Conservation (phyloP, 352 stramenopile genomes). For the Globisporangium spiculum region DNA sequence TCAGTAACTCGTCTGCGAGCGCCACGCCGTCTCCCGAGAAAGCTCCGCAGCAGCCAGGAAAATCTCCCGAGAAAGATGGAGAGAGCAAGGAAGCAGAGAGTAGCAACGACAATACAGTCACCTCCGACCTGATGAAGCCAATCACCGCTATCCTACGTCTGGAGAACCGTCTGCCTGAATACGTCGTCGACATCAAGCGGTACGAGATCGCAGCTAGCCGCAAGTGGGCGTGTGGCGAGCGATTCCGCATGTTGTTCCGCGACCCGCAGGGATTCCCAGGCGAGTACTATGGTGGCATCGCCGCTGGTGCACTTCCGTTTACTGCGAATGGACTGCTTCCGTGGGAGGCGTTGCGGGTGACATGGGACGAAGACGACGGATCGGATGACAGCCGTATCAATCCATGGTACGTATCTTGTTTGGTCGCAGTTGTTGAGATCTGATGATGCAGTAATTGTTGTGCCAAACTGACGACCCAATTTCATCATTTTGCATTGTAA, state of each 20-base stretch:
- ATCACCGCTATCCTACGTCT: slow-evolving; percentile 74
- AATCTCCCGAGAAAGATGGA: neutral
- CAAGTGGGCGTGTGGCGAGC: slow-evolving; percentile 60
- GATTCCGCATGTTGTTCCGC: slow-evolving; percentile 78
- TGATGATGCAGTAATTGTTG: slow-evolving; percentile 3
- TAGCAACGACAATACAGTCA: slow-evolving; percentile 2
- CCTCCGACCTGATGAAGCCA: slow-evolving; percentile 17
- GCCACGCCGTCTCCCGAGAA: slow-evolving; percentile 16
- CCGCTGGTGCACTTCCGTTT: slow-evolving; percentile 67
- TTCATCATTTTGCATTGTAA: slow-evolving; percentile 15
- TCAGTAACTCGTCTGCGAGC: slow-evolving; percentile 11
- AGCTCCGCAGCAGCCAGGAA: neutral
- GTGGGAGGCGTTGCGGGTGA: slow-evolving; percentile 77
- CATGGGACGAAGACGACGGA: slow-evolving; percentile 84
- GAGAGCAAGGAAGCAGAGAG: slow-evolving; percentile 14
- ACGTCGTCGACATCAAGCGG: slow-evolving; percentile 61
- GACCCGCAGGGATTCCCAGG: slow-evolving; percentile 62
- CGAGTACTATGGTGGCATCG: slow-evolving; percentile 69
- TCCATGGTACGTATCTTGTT: slow-evolving; percentile 56
- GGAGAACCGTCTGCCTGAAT: slow-evolving; percentile 61
- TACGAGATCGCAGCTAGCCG: slow-evolving; percentile 61
- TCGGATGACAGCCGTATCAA: slow-evolving; percentile 82
- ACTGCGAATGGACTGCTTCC: slow-evolving; percentile 57
- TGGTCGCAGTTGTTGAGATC: neutral
- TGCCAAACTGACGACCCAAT: neutral